phyloP scores from a whole-genome alignment of 2,329 filamentous ascomycete genomes.

The Exophiala sp. region DNA sequence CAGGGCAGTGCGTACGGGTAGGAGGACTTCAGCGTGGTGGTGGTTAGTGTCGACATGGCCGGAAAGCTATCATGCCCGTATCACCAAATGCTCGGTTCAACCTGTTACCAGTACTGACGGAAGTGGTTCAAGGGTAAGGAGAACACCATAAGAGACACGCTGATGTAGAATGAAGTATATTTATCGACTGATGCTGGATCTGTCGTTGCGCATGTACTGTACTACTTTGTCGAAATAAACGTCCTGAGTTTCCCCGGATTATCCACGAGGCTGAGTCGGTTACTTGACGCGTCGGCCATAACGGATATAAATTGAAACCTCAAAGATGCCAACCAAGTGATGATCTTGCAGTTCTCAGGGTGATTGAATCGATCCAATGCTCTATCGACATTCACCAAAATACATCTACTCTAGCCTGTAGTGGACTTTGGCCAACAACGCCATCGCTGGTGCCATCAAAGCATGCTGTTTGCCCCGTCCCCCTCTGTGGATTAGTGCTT shows the following conservation, averaged over 20 bases:
- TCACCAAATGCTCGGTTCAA: neutral
- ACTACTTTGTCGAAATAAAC: neutral
- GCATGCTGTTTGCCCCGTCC: neutral
- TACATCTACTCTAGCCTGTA: constrained; percentile 3
- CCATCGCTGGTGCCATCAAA: constrained; percentile 9
- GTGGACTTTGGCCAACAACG: constrained; percentile 11
- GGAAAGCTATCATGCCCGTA: neutral
- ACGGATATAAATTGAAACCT: neutral
- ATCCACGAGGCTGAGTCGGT: neutral
- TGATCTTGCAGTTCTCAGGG: neutral
- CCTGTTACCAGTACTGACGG: neutral
- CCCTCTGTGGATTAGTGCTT: neutral
- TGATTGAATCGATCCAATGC: neutral
- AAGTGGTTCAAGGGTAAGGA: no score
- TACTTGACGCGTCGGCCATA: neutral
- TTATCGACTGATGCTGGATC: no score
- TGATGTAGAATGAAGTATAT: no score
- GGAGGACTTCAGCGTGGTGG: constrained; percentile 68
- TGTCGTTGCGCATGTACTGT: neutral
- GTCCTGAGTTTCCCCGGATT: neutral
- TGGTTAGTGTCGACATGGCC: constrained; percentile 82
- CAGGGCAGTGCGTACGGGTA: constrained; percentile 10
- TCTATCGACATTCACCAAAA: neutral
- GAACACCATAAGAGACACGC: no score
- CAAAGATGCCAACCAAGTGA: neutral